Conservation (phyloP, 495 filamentous ascomycete genomes). For the Hypoxylon fuscum region DNA sequence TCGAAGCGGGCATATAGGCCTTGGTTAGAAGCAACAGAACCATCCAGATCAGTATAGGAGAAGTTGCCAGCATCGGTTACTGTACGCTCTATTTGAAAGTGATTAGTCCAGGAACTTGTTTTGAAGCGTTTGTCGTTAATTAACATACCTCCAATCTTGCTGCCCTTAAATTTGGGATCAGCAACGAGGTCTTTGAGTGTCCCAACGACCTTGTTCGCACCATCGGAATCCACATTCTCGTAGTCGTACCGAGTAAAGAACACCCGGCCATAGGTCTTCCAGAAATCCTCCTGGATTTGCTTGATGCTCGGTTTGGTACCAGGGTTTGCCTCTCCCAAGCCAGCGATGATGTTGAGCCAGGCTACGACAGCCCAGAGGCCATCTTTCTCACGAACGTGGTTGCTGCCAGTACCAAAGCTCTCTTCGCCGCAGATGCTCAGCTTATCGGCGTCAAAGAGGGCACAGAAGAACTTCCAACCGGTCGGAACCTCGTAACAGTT, state of each 20-base stretch:
- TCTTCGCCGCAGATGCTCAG: conserved; percentile 99
- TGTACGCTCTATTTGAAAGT: conserved; percentile 65
- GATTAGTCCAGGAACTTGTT: conserved; percentile 9
- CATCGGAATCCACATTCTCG: conserved; percentile 89
- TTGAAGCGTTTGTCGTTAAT: not conserved
- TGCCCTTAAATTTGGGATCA: conserved; percentile 77
- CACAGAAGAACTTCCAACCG: conserved; percentile 99
- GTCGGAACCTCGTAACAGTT: conserved; percentile 97
- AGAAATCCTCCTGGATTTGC: conserved; percentile 96
- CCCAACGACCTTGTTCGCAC: conserved; percentile 86
- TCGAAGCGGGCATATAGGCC: conserved; percentile 95
- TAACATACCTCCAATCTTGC: conserved; percentile 71
- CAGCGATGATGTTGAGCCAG: conserved; percentile 98
- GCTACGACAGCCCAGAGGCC: conserved; percentile 96
- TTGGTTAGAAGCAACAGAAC: conserved; percentile 94
- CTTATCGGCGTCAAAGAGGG: conserved; percentile 95
- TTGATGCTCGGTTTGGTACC: conserved; percentile 83
- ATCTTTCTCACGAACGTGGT: conserved; percentile 99
- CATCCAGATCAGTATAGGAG: conserved; percentile 95
- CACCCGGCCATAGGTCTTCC: conserved; percentile 93
- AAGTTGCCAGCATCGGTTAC: conserved; percentile 93
- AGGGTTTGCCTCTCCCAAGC: conserved; percentile 83
- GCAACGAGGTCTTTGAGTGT: conserved; percentile 76
- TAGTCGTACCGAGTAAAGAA: conserved; percentile 99
- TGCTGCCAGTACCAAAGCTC: conserved; percentile 97